These are phyloP conservation scores for Glarea lozoyensis DNA, from an alignment of 495 filamentous ascomycete species.

Conservation along the genomic window DNA sequence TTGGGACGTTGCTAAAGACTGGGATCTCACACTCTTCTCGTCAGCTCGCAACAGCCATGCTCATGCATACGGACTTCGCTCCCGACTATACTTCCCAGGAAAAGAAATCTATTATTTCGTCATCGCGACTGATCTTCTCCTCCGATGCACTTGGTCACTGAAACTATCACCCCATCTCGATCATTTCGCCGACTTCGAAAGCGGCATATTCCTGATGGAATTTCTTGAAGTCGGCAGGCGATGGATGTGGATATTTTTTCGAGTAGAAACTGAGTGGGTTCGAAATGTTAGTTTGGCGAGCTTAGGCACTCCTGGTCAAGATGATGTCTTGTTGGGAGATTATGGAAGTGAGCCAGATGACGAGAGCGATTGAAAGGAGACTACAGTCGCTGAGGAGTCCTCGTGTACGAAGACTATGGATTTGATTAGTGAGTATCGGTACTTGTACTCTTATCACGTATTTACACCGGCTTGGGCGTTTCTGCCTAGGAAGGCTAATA, in stretches of 20 bases:
- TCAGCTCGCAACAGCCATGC: slow-evolving; percentile 41
- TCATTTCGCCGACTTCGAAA: slow-evolving; percentile 76
- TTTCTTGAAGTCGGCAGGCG: slow-evolving; percentile 75
- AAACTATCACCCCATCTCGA: slow-evolving; percentile 74
- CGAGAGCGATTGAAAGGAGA: too few species aligned
- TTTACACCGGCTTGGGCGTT: too few species aligned
- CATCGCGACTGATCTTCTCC: slow-evolving; percentile 65
- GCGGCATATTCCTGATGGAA: slow-evolving; percentile 77
- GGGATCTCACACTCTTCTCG: slow-evolving; percentile 83
- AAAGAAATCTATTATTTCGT: slow-evolving; percentile 72
- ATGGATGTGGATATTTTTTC: slow-evolving; percentile 97
- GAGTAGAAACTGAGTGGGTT: slow-evolving; percentile 83
- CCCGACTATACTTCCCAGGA: slow-evolving; percentile 58
- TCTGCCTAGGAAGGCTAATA: too few species aligned
- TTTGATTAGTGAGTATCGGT: too few species aligned
- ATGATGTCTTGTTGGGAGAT: slow-evolving; percentile 16
- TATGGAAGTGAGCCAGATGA: slow-evolving; percentile 1
- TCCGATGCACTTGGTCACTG: slow-evolving; percentile 84
- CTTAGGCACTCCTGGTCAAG: slow-evolving; percentile 6
- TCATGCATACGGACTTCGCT: slow-evolving; percentile 70
- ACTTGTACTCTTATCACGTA: too few species aligned
- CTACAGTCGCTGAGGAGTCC: too few species aligned
- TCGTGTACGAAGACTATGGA: neutral
- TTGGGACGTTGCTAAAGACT: slow-evolving; percentile 96
- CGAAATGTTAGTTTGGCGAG: slow-evolving; percentile 1